A percentile compares a stretch with the other conserved stretches of the same genome.
Evolutionary conservation across 768 basidiomycete species (phyloP).

Genomic region (Thelephora ganbajun): DNA sequence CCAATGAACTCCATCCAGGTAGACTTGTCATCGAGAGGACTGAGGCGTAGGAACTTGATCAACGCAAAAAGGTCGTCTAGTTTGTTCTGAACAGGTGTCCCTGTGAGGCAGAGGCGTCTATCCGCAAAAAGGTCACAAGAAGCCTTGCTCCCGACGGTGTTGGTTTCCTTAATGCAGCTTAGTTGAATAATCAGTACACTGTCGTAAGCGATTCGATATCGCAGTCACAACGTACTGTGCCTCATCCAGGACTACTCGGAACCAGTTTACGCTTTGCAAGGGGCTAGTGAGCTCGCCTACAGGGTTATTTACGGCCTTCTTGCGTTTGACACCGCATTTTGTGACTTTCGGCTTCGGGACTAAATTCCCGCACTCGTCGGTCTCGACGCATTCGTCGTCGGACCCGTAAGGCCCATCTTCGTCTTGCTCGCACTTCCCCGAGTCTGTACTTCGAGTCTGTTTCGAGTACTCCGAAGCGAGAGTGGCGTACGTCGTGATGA

Average conservation of each 20-base stretch:
- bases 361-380: conserved; percentile 55
- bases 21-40: conserved; percentile 87
- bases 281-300: conserved; percentile 51
- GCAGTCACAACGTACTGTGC: conserved; percentile 63
- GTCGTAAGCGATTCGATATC: not conserved
- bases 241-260: conserved; percentile 85
- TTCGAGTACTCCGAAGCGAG: conserved; percentile 91
- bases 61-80: conserved; percentile 96
- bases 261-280: conserved; percentile 93
- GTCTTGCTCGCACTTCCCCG: conserved; percentile 44
- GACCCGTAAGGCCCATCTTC: conserved; percentile 57
- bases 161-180: conserved; percentile 94
- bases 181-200: conserved; percentile 1
- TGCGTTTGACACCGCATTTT: conserved; percentile 30
- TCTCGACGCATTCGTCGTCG: conserved; percentile 43
- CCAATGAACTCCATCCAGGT: conserved; percentile 91
- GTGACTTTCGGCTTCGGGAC: conserved; percentile 29
- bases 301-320: conserved; percentile 48
- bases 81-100: conserved; percentile 98
- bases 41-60: conserved; percentile 87
- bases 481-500: conserved; percentile 95
- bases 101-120: conserved; percentile 87
- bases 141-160: conserved; percentile 87
- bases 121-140: conserved; percentile 92
- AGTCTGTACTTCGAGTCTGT: conserved; percentile 46